Base-by-base conservation (phyloP, 495 filamentous ascomycete genomes). In the Hyphodiscus hymeniophilus region DNA sequence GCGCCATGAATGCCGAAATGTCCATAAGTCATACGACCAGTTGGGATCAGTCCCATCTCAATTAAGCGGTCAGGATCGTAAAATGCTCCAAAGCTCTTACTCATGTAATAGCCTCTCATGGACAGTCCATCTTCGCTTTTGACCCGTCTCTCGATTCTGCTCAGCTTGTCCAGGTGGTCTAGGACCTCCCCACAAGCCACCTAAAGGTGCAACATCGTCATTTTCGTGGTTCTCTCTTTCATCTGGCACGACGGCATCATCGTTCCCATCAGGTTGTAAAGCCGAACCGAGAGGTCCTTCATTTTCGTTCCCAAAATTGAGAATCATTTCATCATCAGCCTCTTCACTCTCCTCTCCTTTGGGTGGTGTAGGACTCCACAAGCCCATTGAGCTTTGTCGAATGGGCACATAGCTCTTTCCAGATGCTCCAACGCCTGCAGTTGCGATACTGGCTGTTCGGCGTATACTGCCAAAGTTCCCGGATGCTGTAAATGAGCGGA, bases 91-190 rank as follows among this genome's bases (percentile, higher is more conserved):
- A 18, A 23, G 15, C 15, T 21, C 17, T 21, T 53, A 31, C 77
- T 31, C 50, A 79, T 80, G 3, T 67, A 17, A 52, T 62, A 68
- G 79, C 75, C 51, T 43, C 41, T 61, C 59, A 38, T 44, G 59
- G 6, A 61, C 53, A 39, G 59, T 61, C 59, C 59, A 61, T 45
- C 59, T 48, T 3, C 59, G 49, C 38, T 61, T 61, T 11, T 46
- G 52, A 3, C 40, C 38, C 0, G 45, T 45, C 32, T 61, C 59
- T 8, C 59, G 35, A 11, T 48, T 48, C 40, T 45, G 55, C 32
- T 61, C 55, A 4, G 52, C 53, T 15, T 46, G 33, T 30, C 50
- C 53, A 36, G 50, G 56, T 5, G 56, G 44, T 42, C 39, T 46
- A 3, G 55, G 52, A 24, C 20, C 40, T 2, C 56, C 59, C 59